These are phyloP conservation scores for Xylaria sp. DNA, from an alignment of 2,329 filamentous ascomycete genomes.

Conservation along the genomic window DNA sequence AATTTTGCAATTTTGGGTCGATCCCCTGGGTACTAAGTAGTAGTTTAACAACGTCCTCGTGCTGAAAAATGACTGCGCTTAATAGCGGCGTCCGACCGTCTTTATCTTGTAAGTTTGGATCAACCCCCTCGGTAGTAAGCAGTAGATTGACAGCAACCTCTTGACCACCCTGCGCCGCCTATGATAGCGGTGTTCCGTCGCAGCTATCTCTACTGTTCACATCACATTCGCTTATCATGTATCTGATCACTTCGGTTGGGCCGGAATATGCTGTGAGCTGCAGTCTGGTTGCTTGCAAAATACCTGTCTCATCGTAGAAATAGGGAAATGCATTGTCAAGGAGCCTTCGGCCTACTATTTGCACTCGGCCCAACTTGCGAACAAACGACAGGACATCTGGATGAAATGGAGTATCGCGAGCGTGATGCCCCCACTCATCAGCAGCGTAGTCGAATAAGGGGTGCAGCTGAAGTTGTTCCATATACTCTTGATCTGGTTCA, in stretches of 20 bases:
- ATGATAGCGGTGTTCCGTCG: not conserved
- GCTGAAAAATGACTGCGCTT: not conserved
- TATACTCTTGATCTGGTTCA: not conserved
- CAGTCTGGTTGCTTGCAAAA: not conserved
- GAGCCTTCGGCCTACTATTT: not conserved
- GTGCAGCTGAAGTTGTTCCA: not conserved
- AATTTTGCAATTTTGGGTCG: not conserved
- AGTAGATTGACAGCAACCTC: not conserved
- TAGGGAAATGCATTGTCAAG: not conserved
- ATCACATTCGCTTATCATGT: not conserved
- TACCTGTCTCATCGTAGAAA: not conserved
- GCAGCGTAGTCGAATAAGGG: conserved; percentile 18
- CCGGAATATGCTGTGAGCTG: conserved; percentile 10
- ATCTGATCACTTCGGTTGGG: not conserved
- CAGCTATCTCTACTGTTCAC: not conserved
- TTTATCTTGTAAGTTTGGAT: not conserved
- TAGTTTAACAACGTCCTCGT: not conserved
- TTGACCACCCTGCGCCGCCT: not conserved
- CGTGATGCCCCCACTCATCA: conserved; percentile 1
- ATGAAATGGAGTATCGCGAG: not conserved
- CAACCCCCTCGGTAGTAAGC: not conserved
- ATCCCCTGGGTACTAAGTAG: not conserved
- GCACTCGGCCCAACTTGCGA: not conserved
- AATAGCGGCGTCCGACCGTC: not conserved
- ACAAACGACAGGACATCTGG: not conserved